Evolutionary conservation across 352 stramenopile species (phyloP).

Genomic region (Pythium dissimile): DNA sequence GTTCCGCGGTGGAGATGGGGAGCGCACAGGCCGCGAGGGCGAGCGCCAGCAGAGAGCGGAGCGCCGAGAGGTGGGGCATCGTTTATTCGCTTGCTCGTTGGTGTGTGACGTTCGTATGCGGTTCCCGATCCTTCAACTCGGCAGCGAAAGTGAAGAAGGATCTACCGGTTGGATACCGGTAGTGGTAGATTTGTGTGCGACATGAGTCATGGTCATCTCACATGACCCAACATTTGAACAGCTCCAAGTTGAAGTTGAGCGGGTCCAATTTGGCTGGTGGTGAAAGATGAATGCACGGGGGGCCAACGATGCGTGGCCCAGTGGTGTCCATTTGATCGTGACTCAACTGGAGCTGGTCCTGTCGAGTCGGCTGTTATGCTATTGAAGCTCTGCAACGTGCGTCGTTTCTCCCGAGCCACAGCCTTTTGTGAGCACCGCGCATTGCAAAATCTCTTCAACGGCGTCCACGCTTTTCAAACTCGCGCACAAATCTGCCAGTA

Average conservation of each 20-base stretch:
- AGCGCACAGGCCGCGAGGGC: background rate
- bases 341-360: no score
- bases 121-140: constrained; percentile 2
- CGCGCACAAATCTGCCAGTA: constrained; percentile 7
- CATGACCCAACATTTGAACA: no score
- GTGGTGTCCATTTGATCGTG: no score
- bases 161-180: constrained; percentile 5
- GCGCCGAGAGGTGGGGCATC: background rate
- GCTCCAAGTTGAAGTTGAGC: no score
- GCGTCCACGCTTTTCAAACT: background rate
- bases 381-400: no score
- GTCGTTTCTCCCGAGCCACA: no score
- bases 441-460: background rate
- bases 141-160: background rate
- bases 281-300: no score
- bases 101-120: background rate
- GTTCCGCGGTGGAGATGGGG: constrained; percentile 32
- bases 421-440: background rate
- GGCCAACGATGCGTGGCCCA: no score
- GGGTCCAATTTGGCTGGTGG: no score
- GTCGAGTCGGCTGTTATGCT: no score
- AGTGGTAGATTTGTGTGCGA: no score
- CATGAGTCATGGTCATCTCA: no score
- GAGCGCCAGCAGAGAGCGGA: background rate
- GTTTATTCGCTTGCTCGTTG: background rate